Conservation (phyloP, 2,329 filamentous ascomycete species). For the Boeremia exigua region DNA sequence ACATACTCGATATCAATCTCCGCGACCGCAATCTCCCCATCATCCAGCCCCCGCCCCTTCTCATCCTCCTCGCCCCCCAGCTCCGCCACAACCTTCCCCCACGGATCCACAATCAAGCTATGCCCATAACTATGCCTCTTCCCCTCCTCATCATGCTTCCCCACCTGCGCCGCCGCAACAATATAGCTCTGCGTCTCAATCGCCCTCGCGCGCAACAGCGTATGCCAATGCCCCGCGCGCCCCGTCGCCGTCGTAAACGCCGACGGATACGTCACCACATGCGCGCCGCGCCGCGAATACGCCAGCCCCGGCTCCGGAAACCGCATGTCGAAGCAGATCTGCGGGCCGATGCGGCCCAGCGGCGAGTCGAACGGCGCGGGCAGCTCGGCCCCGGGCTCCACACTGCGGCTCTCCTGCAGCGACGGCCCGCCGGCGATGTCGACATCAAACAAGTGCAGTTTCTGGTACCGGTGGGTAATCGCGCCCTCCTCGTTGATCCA, state of each 20-base stretch:
- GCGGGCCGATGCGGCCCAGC: constrained; percentile 76
- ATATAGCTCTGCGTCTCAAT: constrained; percentile 91
- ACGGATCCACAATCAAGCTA: constrained; percentile 84
- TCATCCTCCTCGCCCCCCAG: constrained; percentile 59
- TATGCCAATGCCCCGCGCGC: constrained; percentile 78
- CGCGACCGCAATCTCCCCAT: constrained; percentile 52
- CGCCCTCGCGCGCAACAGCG: constrained; percentile 77
- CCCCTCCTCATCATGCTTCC: constrained; percentile 68
- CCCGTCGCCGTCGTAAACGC: constrained; percentile 91
- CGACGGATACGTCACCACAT: constrained; percentile 84
- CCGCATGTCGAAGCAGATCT: constrained; percentile 90
- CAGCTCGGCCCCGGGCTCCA: constrained; percentile 63
- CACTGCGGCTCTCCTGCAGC: constrained; percentile 69
- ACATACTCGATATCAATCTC: constrained; percentile 62
- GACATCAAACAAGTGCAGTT: constrained; percentile 88
- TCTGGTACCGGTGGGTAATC: constrained; percentile 75
- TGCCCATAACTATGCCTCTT: constrained; percentile 84
- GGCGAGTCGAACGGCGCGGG: constrained; percentile 73
- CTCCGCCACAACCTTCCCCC: constrained; percentile 76
- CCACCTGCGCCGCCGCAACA: constrained; percentile 80
- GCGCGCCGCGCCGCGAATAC: constrained; percentile 69
- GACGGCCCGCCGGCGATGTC: constrained; percentile 63
- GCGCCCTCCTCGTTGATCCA: constrained; percentile 69
- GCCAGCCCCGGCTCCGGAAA: constrained; percentile 78
- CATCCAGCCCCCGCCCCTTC: constrained; percentile 41